phyloP scores from a whole-genome alignment of 2,329 filamentous ascomycete genomes.

The Stenocarpella maydis region DNA sequence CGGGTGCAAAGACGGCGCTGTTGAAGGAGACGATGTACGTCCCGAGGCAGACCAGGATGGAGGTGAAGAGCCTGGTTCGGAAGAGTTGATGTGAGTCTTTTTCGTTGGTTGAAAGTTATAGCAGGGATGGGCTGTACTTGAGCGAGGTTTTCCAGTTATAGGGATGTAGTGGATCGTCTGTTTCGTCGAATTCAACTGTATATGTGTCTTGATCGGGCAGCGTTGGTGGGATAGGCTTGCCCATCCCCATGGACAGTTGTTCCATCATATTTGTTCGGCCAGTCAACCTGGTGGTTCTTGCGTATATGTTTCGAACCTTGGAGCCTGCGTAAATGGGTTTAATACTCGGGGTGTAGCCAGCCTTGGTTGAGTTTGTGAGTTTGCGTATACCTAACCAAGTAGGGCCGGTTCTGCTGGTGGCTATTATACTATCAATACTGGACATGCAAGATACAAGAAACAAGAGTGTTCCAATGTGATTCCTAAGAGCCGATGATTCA shows the following conservation, averaged over 20 bases:
- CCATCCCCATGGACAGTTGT: conserved; percentile 50
- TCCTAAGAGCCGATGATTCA: neutral
- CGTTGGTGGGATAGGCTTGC: conserved; percentile 63
- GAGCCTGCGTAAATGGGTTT: too few species aligned
- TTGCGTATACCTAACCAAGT: too few species aligned
- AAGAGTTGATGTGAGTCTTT: neutral
- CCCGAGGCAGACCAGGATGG: conserved; percentile 34
- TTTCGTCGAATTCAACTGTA: conserved; percentile 64
- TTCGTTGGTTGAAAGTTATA: too few species aligned
- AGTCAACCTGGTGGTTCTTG: too few species aligned
- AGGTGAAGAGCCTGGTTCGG: conserved; percentile 27
- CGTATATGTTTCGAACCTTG: too few species aligned
- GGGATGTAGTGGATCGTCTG: conserved; percentile 58
- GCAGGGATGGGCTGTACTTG: conserved; percentile 46
- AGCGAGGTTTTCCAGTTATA: conserved; percentile 57
- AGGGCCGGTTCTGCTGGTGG: too few species aligned
- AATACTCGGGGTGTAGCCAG: neutral
- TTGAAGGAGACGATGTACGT: conserved; percentile 35
- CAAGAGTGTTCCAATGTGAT: neutral
- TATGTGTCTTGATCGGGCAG: conserved; percentile 66
- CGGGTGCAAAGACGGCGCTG: conserved; percentile 36
- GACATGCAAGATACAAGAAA: neutral
- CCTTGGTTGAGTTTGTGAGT: neutral
- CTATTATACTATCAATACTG: too few species aligned
- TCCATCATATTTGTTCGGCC: neutral